Evolutionary conservation across 1,284 basidiomycete species (phyloP), one percentile per base, ranked within the genome.

Genomic region (Melampsora americana): DNA sequence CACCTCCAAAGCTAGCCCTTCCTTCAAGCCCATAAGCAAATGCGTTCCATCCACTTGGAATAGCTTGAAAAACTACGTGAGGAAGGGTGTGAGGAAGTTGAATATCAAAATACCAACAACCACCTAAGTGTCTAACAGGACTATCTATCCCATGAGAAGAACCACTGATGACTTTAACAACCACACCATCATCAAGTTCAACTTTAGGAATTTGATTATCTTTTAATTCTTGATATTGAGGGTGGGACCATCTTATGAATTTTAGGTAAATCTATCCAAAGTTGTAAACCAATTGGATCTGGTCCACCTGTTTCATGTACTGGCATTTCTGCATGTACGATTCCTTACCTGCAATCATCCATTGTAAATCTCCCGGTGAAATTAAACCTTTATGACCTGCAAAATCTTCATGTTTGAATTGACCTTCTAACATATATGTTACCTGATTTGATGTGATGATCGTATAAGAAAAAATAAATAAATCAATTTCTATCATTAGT

Each of bases 261-360:
- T 80, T 90, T 90, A 0, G 95, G 95, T 20, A 98, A 85, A 84
- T 97, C 95, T 62, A 97, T 85, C 95, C 95, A 97, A 32, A 98
- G 87, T 81, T 98, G 95, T 53, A 98, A 85, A 7, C 93, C 95
- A 39, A 81, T 86, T 81, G 80, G 93, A 87, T 82, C 91, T 84
- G 90, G 89, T 4, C 85, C 78, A n/a, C 88, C 89, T 28, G 86
- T 84, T 6, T 85, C 88, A 78, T 91, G 90, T 5, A 92, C 85
- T 2, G 95, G 95, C 92, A 97, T 96, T 84, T 87, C 83, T 50
- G 82, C 81, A 77, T 85, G 84, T 66, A 80, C 70, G 42, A 80
- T 81, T 0, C 85, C 86, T 73, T 80, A 7, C 91, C 92, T 14
- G 93, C 93, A 80, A 89, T 90, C 93, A 96, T 96, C 92, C 93